Base-by-base conservation (phyloP, 2,329 filamentous ascomycete species). In the Hymenoscyphus repandus region DNA sequence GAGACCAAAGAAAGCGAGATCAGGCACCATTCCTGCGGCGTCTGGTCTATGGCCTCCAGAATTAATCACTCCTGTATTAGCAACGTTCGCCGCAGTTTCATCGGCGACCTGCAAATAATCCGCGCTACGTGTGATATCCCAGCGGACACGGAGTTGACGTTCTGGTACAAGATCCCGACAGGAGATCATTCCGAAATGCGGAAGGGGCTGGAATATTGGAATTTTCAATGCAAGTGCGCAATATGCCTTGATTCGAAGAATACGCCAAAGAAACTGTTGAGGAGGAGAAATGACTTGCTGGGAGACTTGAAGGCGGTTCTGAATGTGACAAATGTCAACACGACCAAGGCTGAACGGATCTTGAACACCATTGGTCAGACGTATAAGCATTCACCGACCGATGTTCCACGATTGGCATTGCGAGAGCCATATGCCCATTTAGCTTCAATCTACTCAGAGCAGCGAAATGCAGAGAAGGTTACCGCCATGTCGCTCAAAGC, bases 51-150 rank as follows among this genome's bases (percentile, higher is more conserved):
- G 1, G 73, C 75, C 3, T 76, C 77, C 0, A 66, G 69, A 49
- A 71, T 79, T 55, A 82, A 82, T 51, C 78, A 82, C 54, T 70
- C 69, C 10, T 82, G 79, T 59, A 15, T 69, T 4, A 60, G 61
- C 9, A 82, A 79, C 55, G 71, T 70, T 15, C 53, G 51, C 0
- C 73, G 73, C 13, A 62, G 70, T 1, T 80, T 79, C 58, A 76
- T 81, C 34, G 77, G 78, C 2, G 77, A 82, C 56, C 70, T 82
- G 66, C 68, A 71, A 54, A 68, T 80, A 6, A 45, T 80, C 18
- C 73, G 75, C 6, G 77, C 78, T 0, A 63, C 69, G 0, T 57
- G 57, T 9, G 69, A 76, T 39, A 61, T 82, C 0, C 54, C 66
- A 0, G 54, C 70, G 0, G 66, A 67, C 27, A 71, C 75, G 0